Percentiles rank a stretch among this genome's conserved stretches.
phyloP scores from a whole-genome alignment of 208 protist species.

The Leishmania martiniquensis region DNA sequence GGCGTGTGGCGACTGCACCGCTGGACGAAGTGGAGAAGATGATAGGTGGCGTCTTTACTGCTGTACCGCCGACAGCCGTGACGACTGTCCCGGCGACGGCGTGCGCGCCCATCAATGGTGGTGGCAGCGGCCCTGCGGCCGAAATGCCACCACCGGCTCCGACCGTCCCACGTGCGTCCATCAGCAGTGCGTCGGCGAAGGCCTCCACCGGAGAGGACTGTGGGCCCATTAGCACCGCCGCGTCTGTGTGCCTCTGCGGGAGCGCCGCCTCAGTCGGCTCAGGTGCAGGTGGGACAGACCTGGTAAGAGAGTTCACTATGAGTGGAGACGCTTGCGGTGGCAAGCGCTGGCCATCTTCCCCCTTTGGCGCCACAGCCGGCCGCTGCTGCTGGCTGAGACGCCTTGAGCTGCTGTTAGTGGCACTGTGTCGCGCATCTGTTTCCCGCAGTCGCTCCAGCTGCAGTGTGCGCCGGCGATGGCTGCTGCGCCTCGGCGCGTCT shows the following conservation, averaged over 20 bases:
- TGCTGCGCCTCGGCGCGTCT: background rate
- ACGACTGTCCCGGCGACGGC: background rate
- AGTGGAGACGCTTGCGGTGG: background rate
- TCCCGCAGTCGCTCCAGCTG: background rate
- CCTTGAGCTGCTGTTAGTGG: background rate
- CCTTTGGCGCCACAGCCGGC: background rate
- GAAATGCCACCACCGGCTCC: background rate
- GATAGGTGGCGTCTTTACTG: constrained; percentile 2
- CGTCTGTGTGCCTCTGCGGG: background rate
- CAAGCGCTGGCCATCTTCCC: background rate
- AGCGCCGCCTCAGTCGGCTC: background rate
- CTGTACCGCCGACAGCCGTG: background rate
- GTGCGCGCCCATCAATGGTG: background rate
- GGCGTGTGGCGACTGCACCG: background rate
- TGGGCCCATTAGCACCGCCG: background rate
- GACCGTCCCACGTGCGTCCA: constrained; percentile 14
- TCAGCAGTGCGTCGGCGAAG: constrained; percentile 50
- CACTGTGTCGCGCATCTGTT: background rate
- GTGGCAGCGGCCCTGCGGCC: background rate
- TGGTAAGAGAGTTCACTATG: background rate
- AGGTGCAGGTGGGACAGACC: background rate
- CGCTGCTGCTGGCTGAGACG: background rate
- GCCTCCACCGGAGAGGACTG: constrained; percentile 38
- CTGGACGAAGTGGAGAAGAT: constrained; percentile 11
- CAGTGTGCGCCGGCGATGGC: background rate